phyloP scores from a whole-genome alignment of 2,329 filamentous ascomycete species.

The Aureobasidium subglaciale region DNA sequence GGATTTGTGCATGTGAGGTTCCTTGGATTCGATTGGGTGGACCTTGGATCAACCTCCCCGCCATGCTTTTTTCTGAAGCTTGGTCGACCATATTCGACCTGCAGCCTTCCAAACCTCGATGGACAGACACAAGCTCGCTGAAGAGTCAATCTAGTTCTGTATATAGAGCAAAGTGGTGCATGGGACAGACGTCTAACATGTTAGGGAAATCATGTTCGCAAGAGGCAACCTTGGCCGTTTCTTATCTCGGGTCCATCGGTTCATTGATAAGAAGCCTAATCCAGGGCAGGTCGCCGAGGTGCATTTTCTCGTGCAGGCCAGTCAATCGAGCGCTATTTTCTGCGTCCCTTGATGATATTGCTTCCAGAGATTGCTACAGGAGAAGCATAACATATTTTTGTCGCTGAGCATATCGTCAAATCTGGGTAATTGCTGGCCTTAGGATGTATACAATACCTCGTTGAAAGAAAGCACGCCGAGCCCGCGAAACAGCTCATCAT shows the following conservation, averaged over 20 bases:
- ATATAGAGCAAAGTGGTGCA: background rate
- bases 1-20: background rate
- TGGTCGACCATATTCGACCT: background rate
- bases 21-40: background rate
- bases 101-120: background rate
- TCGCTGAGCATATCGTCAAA: too few species aligned
- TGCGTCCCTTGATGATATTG: too few species aligned
- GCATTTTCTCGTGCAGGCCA: background rate
- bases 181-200: background rate
- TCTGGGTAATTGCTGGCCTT: background rate
- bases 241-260: constrained; percentile 10
- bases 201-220: background rate
- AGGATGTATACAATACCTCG: background rate
- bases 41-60: background rate
- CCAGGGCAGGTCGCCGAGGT: background rate
- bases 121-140: background rate
- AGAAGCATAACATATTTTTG: too few species aligned
- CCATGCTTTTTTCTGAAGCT: background rate
- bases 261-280: constrained; percentile 8
- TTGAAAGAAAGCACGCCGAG: constrained; percentile 4
- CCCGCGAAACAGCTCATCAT: constrained; percentile 33
- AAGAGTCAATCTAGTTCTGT: background rate
- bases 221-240: background rate
- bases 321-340: background rate
- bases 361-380: too few species aligned